Percentiles rank a stretch among this genome's conserved stretches.
These are phyloP conservation scores for Lentithecium fluviatile DNA, from an alignment of 495 filamentous ascomycete species.

Conservation along the genomic window DNA sequence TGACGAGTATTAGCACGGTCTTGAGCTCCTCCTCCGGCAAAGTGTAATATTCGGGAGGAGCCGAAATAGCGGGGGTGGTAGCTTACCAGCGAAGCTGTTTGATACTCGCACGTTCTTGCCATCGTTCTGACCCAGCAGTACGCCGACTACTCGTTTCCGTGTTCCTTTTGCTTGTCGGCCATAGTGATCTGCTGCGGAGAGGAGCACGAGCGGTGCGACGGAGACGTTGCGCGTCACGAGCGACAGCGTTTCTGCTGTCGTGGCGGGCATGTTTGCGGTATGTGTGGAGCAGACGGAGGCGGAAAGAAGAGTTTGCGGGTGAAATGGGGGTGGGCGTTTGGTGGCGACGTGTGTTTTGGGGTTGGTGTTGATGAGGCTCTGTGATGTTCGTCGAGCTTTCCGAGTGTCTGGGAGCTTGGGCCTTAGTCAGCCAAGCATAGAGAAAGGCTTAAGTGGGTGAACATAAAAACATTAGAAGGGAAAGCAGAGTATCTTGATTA, in stretches of 20 bases:
- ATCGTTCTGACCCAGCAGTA: conserved; percentile 91
- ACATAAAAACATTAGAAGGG: not conserved
- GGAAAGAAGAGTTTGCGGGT: conserved; percentile 2
- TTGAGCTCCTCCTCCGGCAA: conserved; percentile 10
- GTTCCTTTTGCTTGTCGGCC: conserved; percentile 87
- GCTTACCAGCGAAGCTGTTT: conserved; percentile 95
- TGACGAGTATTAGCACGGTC: conserved; percentile 17
- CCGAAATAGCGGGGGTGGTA: not conserved
- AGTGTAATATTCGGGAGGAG: not conserved
- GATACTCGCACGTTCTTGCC: conserved; percentile 94
- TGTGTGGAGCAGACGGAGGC: conserved; percentile 21
- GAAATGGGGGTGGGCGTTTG: conserved; percentile 1
- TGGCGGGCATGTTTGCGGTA: conserved; percentile 74
- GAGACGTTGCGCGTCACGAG: conserved; percentile 91
- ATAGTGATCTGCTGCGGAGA: conserved; percentile 98
- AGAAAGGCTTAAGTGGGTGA: not conserved
- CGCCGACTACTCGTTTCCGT: conserved; percentile 91
- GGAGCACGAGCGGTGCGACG: conserved; percentile 94
- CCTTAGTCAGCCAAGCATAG: not conserved
- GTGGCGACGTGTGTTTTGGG: conserved; percentile 13
- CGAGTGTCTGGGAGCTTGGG: conserved; percentile 5
- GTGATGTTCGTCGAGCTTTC: not conserved
- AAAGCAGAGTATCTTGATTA: too few species aligned
- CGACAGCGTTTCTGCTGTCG: conserved; percentile 89
- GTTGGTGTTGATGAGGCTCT: conserved; percentile 29